A percentile compares a stretch with the other conserved stretches of the same genome.
phyloP scores from a whole-genome alignment of 768 basidiomycete species.

The Auricularia sp. region DNA sequence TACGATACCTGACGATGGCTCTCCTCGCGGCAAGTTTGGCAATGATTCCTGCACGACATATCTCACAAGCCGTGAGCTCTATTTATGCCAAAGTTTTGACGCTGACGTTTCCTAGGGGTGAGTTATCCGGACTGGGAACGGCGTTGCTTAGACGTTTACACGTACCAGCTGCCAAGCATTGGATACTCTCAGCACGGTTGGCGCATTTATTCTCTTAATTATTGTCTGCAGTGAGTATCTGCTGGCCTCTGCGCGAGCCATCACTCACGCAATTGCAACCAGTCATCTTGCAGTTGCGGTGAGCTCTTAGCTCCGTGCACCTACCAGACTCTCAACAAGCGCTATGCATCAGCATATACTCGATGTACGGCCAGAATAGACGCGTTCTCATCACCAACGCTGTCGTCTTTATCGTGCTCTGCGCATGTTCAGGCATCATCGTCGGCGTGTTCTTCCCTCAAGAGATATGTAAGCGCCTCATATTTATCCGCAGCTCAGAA shows the following conservation, averaged over 20 bases:
- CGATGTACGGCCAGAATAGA: neutral
- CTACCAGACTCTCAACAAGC: neutral
- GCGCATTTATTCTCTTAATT: neutral
- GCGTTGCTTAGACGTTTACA: neutral
- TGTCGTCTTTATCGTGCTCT: neutral
- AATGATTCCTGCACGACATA: neutral
- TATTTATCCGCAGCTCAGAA: neutral
- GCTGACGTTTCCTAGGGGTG: neutral
- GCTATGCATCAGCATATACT: neutral
- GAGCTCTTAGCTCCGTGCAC: neutral
- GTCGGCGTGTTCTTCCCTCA: neutral
- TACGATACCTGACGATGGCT: neutral
- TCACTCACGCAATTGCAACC: neutral
- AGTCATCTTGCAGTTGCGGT: constrained; percentile 2
- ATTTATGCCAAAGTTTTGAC: neutral
- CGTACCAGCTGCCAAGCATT: neutral
- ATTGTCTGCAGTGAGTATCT: neutral
- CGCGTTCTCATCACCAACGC: neutral
- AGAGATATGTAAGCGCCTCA: neutral
- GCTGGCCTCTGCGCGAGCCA: neutral
- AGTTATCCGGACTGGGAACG: neutral
- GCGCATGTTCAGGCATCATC: neutral
- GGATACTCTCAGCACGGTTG: neutral
- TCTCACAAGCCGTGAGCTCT: neutral
- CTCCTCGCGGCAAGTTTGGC: neutral